Conservation (phyloP, 2,329 filamentous ascomycete species). For the Aspergillus felis region DNA sequence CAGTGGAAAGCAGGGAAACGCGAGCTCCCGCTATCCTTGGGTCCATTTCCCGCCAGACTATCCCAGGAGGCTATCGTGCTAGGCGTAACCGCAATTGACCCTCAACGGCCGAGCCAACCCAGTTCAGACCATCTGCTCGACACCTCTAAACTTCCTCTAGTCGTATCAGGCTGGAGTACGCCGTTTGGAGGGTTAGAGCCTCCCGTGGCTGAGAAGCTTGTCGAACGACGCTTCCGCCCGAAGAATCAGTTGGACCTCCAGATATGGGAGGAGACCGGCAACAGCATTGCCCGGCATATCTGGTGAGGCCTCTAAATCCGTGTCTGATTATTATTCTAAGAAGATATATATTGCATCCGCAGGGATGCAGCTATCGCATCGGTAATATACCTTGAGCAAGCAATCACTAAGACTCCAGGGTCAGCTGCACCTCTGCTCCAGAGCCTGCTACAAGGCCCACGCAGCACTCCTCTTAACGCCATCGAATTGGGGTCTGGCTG, state of each 20-base stretch:
- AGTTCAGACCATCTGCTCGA: constrained; percentile 19
- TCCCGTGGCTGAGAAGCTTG: constrained; percentile 47
- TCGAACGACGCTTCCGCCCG: constrained; percentile 53
- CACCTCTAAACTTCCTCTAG: constrained; percentile 33
- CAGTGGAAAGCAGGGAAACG: constrained; percentile 34
- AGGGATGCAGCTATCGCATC: constrained; percentile 60
- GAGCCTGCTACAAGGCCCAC: constrained; percentile 28
- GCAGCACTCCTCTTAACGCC: constrained; percentile 41
- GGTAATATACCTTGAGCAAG: constrained; percentile 49
- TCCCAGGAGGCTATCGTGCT: constrained; percentile 26
- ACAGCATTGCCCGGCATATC: constrained; percentile 68
- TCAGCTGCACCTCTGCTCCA: constrained; percentile 26
- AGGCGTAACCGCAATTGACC: constrained; percentile 17
- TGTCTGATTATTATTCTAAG: constrained; percentile 9
- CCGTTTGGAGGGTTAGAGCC: constrained; percentile 38
- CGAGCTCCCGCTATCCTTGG: constrained; percentile 29
- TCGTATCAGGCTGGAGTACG: constrained; percentile 57
- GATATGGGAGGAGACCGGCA: constrained; percentile 67
- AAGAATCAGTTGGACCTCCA: constrained; percentile 38
- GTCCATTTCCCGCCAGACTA: constrained; percentile 24
- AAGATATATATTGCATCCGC: constrained; percentile 1
- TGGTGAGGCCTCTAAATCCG: constrained; percentile 48
- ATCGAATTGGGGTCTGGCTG: constrained; percentile 67
- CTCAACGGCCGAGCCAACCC: constrained; percentile 4
- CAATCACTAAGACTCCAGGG: constrained; percentile 29